These are phyloP conservation scores for Phytophthora sp. DNA, from an alignment of 352 stramenopile genomes.

Conservation along the genomic window DNA sequence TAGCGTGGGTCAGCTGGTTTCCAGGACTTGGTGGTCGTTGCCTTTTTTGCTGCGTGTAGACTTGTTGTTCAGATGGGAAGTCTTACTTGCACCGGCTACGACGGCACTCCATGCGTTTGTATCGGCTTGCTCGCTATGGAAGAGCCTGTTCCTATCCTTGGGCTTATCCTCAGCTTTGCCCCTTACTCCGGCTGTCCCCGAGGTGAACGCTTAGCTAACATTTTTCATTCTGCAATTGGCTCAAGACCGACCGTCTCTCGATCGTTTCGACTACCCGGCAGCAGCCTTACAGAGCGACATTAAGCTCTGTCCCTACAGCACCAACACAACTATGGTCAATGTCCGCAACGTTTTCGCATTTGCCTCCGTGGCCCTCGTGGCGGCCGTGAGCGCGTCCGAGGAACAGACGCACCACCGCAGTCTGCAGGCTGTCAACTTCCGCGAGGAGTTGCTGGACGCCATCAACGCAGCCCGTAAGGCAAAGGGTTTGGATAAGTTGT, in stretches of 20 bases:
- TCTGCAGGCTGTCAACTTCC: constrained; percentile 53
- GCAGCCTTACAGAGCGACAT: constrained; percentile 22
- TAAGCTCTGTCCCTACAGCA: constrained; percentile 30
- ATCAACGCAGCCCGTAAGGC: constrained; percentile 49
- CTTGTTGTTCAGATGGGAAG: constrained; percentile 22
- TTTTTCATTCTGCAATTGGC: constrained; percentile 38
- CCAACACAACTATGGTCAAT: constrained; percentile 30
- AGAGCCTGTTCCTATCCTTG: constrained; percentile 31
- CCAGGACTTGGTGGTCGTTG: constrained; percentile 11
- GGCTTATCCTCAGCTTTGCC: constrained; percentile 44
- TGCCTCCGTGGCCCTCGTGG: constrained; percentile 22
- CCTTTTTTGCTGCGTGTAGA: constrained; percentile 19
- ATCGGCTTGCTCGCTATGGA: constrained; percentile 30
- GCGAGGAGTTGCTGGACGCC: constrained; percentile 40
- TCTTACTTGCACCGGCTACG: constrained; percentile 31
- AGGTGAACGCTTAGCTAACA: constrained; percentile 26
- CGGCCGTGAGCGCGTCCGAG: constrained; percentile 15
- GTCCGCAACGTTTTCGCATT: constrained; percentile 19
- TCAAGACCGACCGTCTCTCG: constrained; percentile 17
- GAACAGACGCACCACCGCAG: constrained; percentile 23
- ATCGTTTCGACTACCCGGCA: constrained; percentile 19
- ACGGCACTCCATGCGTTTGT: constrained; percentile 32
- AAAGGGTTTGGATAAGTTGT: constrained; percentile 41
- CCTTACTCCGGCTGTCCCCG: constrained; percentile 12
- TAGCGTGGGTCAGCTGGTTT: constrained; percentile 14